These are phyloP conservation scores for Senna tora DNA, from an alignment of 306 rosid genomes.

Conservation along the genomic window DNA sequence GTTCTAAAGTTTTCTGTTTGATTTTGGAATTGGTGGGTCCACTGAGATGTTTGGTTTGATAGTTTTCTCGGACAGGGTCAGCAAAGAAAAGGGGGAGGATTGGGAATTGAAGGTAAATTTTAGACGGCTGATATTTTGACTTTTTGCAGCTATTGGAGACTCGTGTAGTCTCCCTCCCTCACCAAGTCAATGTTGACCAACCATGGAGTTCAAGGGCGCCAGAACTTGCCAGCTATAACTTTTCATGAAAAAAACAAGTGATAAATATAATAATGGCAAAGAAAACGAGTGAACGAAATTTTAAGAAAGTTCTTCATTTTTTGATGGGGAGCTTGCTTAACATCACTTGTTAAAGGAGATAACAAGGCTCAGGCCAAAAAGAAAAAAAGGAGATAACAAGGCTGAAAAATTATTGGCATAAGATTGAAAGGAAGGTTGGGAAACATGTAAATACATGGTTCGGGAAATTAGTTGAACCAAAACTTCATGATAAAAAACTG, in stretches of 20 bases:
- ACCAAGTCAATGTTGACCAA: not conserved
- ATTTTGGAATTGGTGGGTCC: not conserved
- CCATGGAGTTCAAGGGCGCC: not conserved
- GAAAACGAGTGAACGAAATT: not conserved
- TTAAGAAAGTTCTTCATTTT: not conserved
- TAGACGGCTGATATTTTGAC: not conserved
- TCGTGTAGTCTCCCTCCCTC: not conserved
- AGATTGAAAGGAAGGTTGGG: not conserved
- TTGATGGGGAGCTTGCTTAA: not conserved
- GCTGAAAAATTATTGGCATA: not conserved
- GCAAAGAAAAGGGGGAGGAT: not conserved
- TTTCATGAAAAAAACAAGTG: not conserved
- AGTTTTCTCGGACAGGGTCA: not conserved
- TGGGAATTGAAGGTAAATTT: not conserved
- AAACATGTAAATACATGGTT: not conserved
- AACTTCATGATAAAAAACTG: not conserved
- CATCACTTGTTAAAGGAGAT: too few relatives aligned
- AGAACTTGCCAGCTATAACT: not conserved
- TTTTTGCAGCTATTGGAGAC: not conserved
- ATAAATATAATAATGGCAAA: not conserved
- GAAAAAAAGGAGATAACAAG: too few relatives aligned
- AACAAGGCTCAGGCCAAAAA: too few relatives aligned
- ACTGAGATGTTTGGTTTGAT: not conserved
- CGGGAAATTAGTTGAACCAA: not conserved
- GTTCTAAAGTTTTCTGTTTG: too few relatives aligned